Percentiles rank a stretch among this genome's conserved stretches.
phyloP scores from a whole-genome alignment of 805 yeast species.

The Kuraishia floccosa region DNA sequence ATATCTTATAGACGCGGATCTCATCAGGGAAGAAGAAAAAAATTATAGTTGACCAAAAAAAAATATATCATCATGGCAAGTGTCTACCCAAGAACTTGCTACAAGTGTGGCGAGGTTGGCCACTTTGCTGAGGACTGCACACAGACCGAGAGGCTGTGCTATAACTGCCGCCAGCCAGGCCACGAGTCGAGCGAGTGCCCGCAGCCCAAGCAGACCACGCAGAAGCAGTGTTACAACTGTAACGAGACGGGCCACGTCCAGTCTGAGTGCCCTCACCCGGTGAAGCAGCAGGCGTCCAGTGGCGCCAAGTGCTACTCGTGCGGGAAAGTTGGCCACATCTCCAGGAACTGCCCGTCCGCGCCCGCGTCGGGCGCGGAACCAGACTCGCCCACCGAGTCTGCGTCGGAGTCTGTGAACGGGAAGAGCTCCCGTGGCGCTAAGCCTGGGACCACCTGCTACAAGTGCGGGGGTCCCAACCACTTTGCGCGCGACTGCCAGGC shows the following conservation, averaged over 20 bases:
- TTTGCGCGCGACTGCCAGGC: conserved; percentile 84
- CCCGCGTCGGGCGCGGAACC: conserved; percentile 18
- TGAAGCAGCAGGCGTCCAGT: conserved; percentile 15
- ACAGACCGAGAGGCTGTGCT: conserved; percentile 78
- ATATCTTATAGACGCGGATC: no score
- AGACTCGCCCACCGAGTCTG: conserved; percentile 8
- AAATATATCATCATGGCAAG: conserved; percentile 12
- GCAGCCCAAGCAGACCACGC: conserved; percentile 73
- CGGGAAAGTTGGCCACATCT: conserved; percentile 69
- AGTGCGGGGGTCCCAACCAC: conserved; percentile 90
- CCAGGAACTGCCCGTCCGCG: conserved; percentile 63
- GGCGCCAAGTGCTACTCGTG: conserved; percentile 76
- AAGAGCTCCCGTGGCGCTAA: no score
- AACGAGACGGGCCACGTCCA: conserved; percentile 86
- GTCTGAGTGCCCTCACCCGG: conserved; percentile 66
- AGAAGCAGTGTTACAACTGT: conserved; percentile 89
- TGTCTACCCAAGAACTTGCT: conserved; percentile 56
- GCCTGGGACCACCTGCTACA: conserved; percentile 69
- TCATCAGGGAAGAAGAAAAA: no score
- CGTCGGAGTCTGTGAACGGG: conserved; percentile 1
- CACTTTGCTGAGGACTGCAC: conserved; percentile 84
- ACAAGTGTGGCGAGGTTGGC: conserved; percentile 87
- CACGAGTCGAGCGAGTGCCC: conserved; percentile 87
- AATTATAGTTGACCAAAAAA: conserved; percentile 1
- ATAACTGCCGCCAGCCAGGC: conserved; percentile 86